phyloP scores from a whole-genome alignment of 768 basidiomycete genomes.

The Leucocoprinus leucothites region DNA sequence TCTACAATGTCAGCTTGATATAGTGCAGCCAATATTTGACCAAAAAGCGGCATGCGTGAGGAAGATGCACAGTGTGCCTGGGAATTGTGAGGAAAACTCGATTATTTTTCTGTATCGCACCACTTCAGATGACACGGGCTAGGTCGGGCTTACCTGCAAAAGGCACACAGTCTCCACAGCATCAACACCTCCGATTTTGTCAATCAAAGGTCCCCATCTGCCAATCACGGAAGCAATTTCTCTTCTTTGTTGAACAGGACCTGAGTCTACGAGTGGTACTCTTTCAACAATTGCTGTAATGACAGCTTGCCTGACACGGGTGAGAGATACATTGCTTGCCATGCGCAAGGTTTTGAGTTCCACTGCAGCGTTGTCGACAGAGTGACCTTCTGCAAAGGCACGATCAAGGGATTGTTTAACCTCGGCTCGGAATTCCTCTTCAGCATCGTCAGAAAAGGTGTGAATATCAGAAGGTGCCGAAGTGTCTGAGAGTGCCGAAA shows the following conservation, averaged over 20 bases:
- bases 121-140: not conserved
- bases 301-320: constrained; percentile 86
- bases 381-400: constrained; percentile 89
- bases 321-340: constrained; percentile 90
- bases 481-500: constrained; percentile 46
- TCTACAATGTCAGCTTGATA: constrained; percentile 93
- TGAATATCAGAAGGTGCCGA: constrained; percentile 37
- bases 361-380: constrained; percentile 88
- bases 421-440: constrained; percentile 73
- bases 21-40: constrained; percentile 77
- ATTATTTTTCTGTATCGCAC: not conserved
- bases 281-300: constrained; percentile 77
- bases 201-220: constrained; percentile 83
- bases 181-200: constrained; percentile 80
- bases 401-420: constrained; percentile 85
- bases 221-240: constrained; percentile 61
- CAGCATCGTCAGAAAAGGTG: constrained; percentile 38
- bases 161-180: constrained; percentile 74
- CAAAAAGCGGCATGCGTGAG: constrained; percentile 69
- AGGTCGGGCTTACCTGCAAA: constrained; percentile 57
- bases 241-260: constrained; percentile 54
- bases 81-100: not conserved
- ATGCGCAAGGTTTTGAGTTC: constrained; percentile 96
- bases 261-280: constrained; percentile 59
- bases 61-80: constrained; percentile 67